These are phyloP conservation scores for Leucaena leucocephala DNA, from an alignment of 306 rosid genomes.

Conservation along the genomic window DNA sequence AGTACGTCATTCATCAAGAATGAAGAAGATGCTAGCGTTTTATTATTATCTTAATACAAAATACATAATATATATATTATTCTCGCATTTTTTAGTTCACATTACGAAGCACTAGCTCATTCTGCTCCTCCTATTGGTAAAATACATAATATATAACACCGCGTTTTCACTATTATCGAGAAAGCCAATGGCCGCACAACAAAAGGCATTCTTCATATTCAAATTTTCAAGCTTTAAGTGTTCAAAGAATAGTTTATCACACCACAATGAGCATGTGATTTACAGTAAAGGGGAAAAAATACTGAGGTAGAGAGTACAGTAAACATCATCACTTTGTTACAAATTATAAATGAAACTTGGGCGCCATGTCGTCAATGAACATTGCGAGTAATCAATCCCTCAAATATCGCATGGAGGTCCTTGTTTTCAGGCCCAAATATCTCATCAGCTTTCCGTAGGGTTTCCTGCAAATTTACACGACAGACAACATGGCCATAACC, in stretches of 20 bases:
- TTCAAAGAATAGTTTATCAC: slow-evolving; percentile 49
- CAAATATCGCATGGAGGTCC: slow-evolving; percentile 79
- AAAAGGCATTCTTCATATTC: slow-evolving; percentile 24
- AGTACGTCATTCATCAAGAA: not conserved
- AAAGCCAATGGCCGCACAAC: slow-evolving; percentile 17
- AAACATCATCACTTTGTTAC: slow-evolving; percentile 22
- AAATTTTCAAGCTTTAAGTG: slow-evolving; percentile 35
- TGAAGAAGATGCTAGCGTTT: not conserved
- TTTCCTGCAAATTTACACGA: slow-evolving; percentile 62
- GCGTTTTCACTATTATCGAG: not conserved
- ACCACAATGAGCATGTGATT: slow-evolving; percentile 20
- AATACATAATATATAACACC: not conserved
- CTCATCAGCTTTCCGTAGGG: slow-evolving; percentile 87
- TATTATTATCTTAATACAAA: not conserved
- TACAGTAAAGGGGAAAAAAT: slow-evolving; percentile 25
- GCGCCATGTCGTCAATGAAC: slow-evolving; percentile 51
- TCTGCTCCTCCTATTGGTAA: no score
- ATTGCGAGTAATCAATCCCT: slow-evolving; percentile 85
- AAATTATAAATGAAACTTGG: slow-evolving; percentile 24
- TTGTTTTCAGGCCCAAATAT: slow-evolving; percentile 90
- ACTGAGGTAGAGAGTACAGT: slow-evolving; percentile 9
- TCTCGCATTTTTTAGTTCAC: no score
- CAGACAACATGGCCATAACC: not conserved
- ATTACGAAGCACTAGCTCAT: no score
- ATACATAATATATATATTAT: not conserved